A percentile compares a stretch with the other conserved stretches of the same genome.
Conservation (phyloP, 345 rosid genomes). For the Leavenworthia alabamica region DNA sequence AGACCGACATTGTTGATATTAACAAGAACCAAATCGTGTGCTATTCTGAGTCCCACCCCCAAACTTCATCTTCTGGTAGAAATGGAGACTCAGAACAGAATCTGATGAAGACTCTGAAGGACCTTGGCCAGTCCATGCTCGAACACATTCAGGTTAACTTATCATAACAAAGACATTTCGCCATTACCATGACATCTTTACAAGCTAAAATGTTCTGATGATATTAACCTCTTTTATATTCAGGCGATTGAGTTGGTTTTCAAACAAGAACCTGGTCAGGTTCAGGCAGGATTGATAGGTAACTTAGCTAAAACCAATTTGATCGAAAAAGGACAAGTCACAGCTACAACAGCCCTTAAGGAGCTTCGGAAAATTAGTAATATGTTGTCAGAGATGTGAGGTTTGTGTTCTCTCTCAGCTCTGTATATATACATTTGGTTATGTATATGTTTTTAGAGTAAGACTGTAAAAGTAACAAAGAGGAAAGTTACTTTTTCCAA, state of each 20-base stretch:
- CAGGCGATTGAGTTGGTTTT: constrained; percentile 74
- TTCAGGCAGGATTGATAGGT: constrained; percentile 43
- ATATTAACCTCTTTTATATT: background rate
- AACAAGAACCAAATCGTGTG: constrained; percentile 18
- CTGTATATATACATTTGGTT: no score
- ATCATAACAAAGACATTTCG: background rate
- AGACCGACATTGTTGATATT: constrained; percentile 25
- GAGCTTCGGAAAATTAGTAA: constrained; percentile 89
- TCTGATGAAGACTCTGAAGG: constrained; percentile 51
- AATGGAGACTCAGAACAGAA: constrained; percentile 57
- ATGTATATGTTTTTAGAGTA: no score
- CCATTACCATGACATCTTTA: background rate
- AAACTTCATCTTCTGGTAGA: constrained; percentile 19
- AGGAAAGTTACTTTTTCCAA: no score
- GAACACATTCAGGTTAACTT: constrained; percentile 93
- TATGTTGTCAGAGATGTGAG: constrained; percentile 65
- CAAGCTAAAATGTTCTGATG: constrained; percentile 6
- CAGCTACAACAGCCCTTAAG: constrained; percentile 62
- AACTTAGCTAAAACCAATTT: constrained; percentile 52
- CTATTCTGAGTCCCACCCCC: constrained; percentile 24
- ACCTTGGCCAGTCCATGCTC: constrained; percentile 80
- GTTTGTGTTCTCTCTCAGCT: background rate
- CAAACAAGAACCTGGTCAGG: constrained; percentile 67
- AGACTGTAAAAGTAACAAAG: no score
- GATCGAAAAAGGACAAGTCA: no score